These are phyloP conservation scores for Yamadazyma atlantica DNA, from an alignment of 1,139 yeast species.

Conservation along the genomic window DNA sequence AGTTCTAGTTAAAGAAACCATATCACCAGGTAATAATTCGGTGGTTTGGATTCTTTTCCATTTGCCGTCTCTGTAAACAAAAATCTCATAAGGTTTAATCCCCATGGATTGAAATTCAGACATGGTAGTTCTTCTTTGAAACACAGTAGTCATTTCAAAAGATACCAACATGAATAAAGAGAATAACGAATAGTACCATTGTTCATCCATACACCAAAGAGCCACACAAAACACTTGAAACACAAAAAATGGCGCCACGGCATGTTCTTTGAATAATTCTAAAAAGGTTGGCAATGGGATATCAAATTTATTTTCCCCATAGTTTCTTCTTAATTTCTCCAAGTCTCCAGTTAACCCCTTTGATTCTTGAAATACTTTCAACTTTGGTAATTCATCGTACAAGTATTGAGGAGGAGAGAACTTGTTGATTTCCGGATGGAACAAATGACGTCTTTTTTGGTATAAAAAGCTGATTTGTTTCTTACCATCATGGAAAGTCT, in stretches of 20 bases:
- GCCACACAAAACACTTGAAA: constrained; percentile 96
- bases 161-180: constrained; percentile 89
- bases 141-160: constrained; percentile 92
- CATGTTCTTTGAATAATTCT: constrained; percentile 94
- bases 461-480: constrained; percentile 72
- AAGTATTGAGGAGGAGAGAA: constrained; percentile 83
- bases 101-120: constrained; percentile 97
- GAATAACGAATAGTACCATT: constrained; percentile 93
- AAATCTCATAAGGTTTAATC: constrained; percentile 81
- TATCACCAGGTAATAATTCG: constrained; percentile 86
- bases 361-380: constrained; percentile 58
- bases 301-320: constrained; percentile 86
- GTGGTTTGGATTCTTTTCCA: constrained; percentile 76
- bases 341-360: constrained; percentile 67
- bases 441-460: constrained; percentile 90
- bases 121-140: constrained; percentile 94
- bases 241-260: constrained; percentile 96
- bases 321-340: constrained; percentile 55
- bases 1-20: constrained; percentile 85
- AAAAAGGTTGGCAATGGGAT: constrained; percentile 91
- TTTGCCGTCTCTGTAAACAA: constrained; percentile 64
- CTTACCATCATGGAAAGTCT: constrained; percentile 57
- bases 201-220: constrained; percentile 94
- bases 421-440: constrained; percentile 48
- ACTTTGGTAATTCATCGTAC: constrained; percentile 63